Evolutionary conservation across 768 basidiomycete genomes (phyloP).

Genomic region (Solioccasus polychromus): DNA sequence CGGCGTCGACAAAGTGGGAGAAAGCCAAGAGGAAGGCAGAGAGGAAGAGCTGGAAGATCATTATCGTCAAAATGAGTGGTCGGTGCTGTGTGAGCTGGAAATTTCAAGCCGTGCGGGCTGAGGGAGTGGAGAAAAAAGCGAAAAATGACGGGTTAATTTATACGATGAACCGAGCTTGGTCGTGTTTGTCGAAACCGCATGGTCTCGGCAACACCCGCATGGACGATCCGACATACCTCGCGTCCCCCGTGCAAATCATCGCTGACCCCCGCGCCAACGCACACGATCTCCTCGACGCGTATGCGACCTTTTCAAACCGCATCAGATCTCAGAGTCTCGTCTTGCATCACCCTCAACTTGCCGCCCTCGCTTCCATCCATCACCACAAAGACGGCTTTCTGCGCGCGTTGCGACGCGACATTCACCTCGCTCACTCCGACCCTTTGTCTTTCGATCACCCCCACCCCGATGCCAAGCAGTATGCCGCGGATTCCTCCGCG

Average conservation of each 20-base stretch:
- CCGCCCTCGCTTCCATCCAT: conserved; percentile 31
- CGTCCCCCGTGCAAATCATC: conserved; percentile 46
- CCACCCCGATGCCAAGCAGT: conserved; percentile 37
- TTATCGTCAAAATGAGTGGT: too few relatives aligned
- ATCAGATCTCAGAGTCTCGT: conserved; percentile 28
- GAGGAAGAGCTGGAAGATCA: conserved; percentile 23
- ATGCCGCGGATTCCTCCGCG: conserved; percentile 38
- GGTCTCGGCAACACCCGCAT: too few relatives aligned
- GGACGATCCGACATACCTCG: conserved; percentile 29
- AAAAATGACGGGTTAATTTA: background rate
- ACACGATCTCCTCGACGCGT: conserved; percentile 63
- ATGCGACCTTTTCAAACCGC: conserved; percentile 47
- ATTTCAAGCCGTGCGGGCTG: background rate
- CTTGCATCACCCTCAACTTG: conserved; percentile 5
- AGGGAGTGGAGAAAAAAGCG: conserved; percentile 13
- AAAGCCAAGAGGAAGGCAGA: conserved; percentile 31
- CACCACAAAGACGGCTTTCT: conserved; percentile 34
- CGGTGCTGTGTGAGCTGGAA: too few relatives aligned
- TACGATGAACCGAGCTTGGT: conserved; percentile 9
- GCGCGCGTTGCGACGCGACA: conserved; percentile 49
- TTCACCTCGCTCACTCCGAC: conserved; percentile 41
- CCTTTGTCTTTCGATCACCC: conserved; percentile 22
- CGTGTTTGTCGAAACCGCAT: conserved; percentile 15
- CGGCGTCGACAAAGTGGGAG: conserved; percentile 25
- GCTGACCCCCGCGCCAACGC: conserved; percentile 42